Evolutionary conservation across 2,329 filamentous ascomycete genomes (phyloP).

Genomic region (Fusarium sororula): DNA sequence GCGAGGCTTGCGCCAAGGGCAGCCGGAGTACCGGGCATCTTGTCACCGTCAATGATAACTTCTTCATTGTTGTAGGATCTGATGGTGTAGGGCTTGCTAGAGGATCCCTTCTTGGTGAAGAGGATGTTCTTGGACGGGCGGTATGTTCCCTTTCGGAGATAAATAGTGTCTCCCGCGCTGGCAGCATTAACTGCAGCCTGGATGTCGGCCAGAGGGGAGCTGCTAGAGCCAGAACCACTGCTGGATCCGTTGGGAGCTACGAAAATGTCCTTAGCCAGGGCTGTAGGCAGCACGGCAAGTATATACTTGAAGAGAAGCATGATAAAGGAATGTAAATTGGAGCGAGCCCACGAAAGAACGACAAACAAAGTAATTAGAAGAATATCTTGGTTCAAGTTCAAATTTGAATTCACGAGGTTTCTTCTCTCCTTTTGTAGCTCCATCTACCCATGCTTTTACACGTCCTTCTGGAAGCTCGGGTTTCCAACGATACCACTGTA

Average conservation of each 20-base stretch:
- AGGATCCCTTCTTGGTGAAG: slow-evolving; percentile 54
- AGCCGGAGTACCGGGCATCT: slow-evolving; percentile 47
- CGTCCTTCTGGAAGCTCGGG: neutral
- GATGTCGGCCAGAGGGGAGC: slow-evolving; percentile 54
- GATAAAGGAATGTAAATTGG: neutral
- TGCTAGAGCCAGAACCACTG: slow-evolving; percentile 47
- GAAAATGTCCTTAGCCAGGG: slow-evolving; percentile 49
- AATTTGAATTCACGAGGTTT: too few species aligned
- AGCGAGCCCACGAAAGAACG: neutral
- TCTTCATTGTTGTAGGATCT: slow-evolving; percentile 52
- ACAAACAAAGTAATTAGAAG: neutral
- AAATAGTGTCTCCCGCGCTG: slow-evolving; percentile 56
- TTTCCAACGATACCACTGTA: neutral
- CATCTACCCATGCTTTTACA: too few species aligned
- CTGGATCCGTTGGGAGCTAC: slow-evolving; percentile 54
- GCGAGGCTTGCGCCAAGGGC: slow-evolving; percentile 49
- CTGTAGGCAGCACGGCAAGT: neutral
- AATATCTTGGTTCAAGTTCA: neutral
- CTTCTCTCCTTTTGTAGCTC: neutral
- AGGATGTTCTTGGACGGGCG: slow-evolving; percentile 56
- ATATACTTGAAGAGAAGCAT: neutral
- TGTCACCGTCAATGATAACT: slow-evolving; percentile 56
- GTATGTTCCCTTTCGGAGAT: slow-evolving; percentile 55
- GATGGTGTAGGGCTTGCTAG: slow-evolving; percentile 51
- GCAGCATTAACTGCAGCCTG: slow-evolving; percentile 56